phyloP scores from a whole-genome alignment of 208 protist species.

The Borovskyia barvae region DNA sequence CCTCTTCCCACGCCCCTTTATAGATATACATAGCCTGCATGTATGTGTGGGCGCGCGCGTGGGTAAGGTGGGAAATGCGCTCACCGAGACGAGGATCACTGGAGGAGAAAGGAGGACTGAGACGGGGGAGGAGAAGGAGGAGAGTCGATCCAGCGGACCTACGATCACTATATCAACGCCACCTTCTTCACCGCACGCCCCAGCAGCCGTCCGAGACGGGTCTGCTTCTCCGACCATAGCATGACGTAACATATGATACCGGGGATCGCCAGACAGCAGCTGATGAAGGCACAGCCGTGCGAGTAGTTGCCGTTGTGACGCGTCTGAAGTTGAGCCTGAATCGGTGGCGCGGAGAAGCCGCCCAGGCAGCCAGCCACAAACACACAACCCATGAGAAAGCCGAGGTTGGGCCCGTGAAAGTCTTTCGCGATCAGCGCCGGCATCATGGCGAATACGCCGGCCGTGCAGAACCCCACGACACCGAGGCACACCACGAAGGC shows the following conservation, averaged over 20 bases:
- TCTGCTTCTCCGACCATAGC: constrained; percentile 58
- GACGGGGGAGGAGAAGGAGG: no score
- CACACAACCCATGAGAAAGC: constrained; percentile 72
- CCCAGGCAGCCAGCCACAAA: constrained; percentile 73
- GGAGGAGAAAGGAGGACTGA: no score
- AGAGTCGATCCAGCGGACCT: no score
- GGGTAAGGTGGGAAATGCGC: no score
- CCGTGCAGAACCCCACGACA: constrained; percentile 79
- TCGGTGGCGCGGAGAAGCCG: constrained; percentile 71
- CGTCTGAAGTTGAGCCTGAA: constrained; percentile 65
- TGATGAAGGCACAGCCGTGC: constrained; percentile 78
- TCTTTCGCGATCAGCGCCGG: constrained; percentile 60
- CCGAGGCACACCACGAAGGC: constrained; percentile 53
- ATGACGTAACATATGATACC: constrained; percentile 62
- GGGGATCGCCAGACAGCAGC: constrained; percentile 53
- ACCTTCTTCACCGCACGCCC: constrained; percentile 7
- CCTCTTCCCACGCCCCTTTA: background rate
- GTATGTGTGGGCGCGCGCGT: no score
- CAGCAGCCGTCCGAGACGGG: constrained; percentile 19
- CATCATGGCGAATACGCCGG: constrained; percentile 83
- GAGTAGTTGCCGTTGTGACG: constrained; percentile 72
- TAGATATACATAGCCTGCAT: background rate
- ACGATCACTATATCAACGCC: no score
- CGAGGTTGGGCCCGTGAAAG: constrained; percentile 78
- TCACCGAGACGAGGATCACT: no score